Base-by-base conservation (phyloP, 305 asterid genomes). In the Fraxinus albicans region DNA sequence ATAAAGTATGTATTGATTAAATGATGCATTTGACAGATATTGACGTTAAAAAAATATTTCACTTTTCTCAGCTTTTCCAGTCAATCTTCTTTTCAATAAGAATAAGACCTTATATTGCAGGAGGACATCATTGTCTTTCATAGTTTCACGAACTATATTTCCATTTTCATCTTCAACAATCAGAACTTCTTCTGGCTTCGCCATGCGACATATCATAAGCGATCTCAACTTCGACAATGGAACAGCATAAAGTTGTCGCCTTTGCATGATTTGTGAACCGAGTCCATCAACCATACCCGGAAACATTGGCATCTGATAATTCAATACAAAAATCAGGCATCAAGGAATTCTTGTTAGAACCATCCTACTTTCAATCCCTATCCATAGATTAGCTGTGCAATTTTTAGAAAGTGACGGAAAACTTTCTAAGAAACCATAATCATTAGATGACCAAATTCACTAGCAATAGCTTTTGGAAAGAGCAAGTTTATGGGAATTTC, bases 81-180 rank as follows among this genome's bases (percentile, higher is more conserved):
- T 29, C 9, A 17, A 38, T 40, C 7, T 23, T 44, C 83, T 63
- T 72, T 40, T 38, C 17, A 77, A 73, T 34, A 76, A 76, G 78
- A 79, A 13, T 13, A 47, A 83, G 67, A 77, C 99, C 99, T 97
- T 97, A 83, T 97, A 95, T 83, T 97, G 99, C 84, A 95, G 95
- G 79, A 97, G 97, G 85, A 97, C 97, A 82, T 97, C 99, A 83
- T 97, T 97, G 82, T 97, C 99, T 87, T 95, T 97, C 99, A 97
- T 86, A 12, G 99, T 97, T 87, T 97, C 99, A 83, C 99, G 98
- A 83, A 97, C 99, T 81, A 97, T 97, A 88, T 97, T 97, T 81
- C 99, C 99, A 91, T 97, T 97, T 87, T 97, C 99, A 85, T 97
- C 99, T 86, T 97, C 99, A 73, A 97, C 98, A 77, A 97, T 92